Conservation (phyloP, 2,329 filamentous ascomycete species). For the Fusarium tuaranense region DNA sequence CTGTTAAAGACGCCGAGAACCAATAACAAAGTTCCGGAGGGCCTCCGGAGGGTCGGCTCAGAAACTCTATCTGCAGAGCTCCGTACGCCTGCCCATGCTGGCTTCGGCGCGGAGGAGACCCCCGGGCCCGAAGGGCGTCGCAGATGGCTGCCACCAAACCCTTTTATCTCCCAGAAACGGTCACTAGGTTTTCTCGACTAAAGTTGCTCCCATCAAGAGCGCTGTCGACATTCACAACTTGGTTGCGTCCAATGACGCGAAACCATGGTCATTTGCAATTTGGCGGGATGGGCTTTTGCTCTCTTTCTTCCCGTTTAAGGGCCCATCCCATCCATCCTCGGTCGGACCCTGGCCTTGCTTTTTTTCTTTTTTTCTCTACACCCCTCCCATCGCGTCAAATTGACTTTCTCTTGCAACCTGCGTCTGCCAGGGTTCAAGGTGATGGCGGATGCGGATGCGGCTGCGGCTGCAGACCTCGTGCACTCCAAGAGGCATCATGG, state of each 20-base stretch:
- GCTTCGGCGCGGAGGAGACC: slow-evolving; percentile 27
- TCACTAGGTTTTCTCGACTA: slow-evolving; percentile 7
- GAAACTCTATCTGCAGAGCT: slow-evolving; percentile 27
- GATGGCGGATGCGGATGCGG: neutral
- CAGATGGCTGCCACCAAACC: slow-evolving; percentile 15
- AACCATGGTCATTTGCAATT: slow-evolving; percentile 19
- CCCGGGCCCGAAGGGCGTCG: slow-evolving; percentile 28
- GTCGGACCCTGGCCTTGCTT: neutral
- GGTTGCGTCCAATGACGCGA: slow-evolving; percentile 19
- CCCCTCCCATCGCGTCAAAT: slow-evolving; percentile 29
- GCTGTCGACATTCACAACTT: slow-evolving; percentile 1
- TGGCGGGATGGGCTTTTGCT: slow-evolving; percentile 5
- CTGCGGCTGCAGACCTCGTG: slow-evolving; percentile 13
- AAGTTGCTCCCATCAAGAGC: slow-evolving; percentile 16
- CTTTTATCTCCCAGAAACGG: slow-evolving; percentile 10
- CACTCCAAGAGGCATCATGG: neutral
- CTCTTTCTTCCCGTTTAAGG: neutral
- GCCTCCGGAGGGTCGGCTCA: slow-evolving; percentile 18
- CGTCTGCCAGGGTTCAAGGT: slow-evolving; percentile 12
- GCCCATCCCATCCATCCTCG: neutral
- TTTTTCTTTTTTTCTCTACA: slow-evolving; percentile 11
- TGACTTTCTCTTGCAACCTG: slow-evolving; percentile 32
- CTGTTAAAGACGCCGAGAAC: neutral
- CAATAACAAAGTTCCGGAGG: slow-evolving; percentile 26
- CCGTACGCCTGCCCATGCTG: slow-evolving; percentile 8